Evolutionary conservation across 768 basidiomycete genomes (phyloP).

Genomic region (Tubosaeta sp.): DNA sequence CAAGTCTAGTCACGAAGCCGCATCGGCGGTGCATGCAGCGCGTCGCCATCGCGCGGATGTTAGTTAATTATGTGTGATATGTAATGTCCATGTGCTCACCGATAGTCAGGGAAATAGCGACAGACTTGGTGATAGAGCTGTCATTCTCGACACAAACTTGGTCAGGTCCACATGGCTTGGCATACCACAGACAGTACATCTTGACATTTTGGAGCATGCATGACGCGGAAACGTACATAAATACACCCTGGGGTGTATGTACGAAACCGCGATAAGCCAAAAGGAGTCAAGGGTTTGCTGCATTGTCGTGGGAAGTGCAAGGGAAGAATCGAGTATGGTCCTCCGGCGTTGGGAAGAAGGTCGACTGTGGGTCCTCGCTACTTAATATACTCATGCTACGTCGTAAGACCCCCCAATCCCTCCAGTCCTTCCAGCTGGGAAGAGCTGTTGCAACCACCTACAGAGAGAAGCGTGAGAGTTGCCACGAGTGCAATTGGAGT

Average conservation of each 20-base stretch:
- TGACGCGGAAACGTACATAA: background rate
- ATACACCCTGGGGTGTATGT: background rate
- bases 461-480: background rate
- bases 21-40: background rate
- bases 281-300: background rate
- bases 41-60: background rate
- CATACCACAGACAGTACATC: background rate
- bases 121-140: background rate
- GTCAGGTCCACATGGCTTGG: background rate
- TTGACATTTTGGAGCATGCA: background rate
- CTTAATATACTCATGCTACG: background rate
- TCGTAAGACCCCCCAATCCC: background rate
- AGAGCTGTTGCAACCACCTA: background rate
- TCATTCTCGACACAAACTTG: background rate
- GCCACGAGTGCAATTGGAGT: background rate
- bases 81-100: background rate
- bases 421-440: background rate
- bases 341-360: background rate
- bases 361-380: background rate
- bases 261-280: background rate
- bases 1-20: background rate
- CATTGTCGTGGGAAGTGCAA: background rate
- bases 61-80: background rate
- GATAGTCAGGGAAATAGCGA: background rate
- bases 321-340: background rate